Base-by-base conservation (phyloP, 163 green algal genomes). In the Chlamydomonas reinhardtii region DNA sequence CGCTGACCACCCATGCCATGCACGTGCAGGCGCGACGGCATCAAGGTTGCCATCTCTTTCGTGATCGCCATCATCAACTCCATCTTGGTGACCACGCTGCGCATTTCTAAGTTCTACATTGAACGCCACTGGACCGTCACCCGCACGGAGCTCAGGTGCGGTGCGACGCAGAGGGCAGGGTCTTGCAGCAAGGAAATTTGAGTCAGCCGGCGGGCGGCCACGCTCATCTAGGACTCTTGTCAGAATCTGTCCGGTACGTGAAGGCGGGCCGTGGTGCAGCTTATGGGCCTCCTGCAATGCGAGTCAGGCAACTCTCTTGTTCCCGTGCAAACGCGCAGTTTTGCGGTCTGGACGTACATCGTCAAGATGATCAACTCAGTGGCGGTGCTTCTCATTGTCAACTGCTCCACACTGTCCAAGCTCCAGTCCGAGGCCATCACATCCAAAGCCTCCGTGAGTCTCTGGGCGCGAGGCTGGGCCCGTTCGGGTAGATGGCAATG, bases 91-190 rank as follows among this genome's bases (percentile, higher is more conserved):
- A 54, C 34, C 22, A 14, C 79, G 29, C 80, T 86, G 70, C 69
- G 80, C 4, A 2, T 79, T 25, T n/a, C 65, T 35, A 86, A 86
- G 70, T 80, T 66, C 34, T 25, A 54, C 17, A 56, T 79, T 56
- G 80, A 86, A 70, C 75, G 79, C 62, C 91, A 94, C 82, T 91
- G 84, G 89, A 93, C 88, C 34, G 66, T 32, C 52, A 86, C 80
- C 17, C 54, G 59, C 70, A 79, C 80, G 24, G 80, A 86, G 70
- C 80, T 86, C 20, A 86, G 70, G 80, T 86, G 69, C 27, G 39
- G 62, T 6, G 59, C 59, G 19, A 22, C 12, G 24, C 17, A 31
- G 39, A 48, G 39, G 8, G 39, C 5, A 48, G 39, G 8, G 39
- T n/a, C n/a, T n/a, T n/a, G n/a, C n/a, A n/a, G 39, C 5, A 48